These are phyloP conservation scores for Annulohypoxylon truncatum DNA, from an alignment of 2,329 filamentous ascomycete species.

Conservation along the genomic window DNA sequence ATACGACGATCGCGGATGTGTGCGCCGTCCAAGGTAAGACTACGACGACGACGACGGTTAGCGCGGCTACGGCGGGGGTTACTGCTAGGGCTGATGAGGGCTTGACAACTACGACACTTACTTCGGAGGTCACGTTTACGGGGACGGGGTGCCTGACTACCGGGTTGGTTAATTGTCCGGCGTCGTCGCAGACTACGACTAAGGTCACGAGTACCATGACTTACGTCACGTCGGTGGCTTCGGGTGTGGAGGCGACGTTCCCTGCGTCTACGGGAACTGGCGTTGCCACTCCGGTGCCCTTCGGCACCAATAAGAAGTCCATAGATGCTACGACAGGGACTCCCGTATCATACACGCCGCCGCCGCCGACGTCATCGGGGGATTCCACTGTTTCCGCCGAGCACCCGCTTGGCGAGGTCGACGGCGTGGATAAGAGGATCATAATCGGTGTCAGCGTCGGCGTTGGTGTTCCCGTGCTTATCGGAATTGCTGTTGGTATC, in stretches of 20 bases:
- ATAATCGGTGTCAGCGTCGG: conserved; percentile 63
- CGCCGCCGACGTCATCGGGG: conserved; percentile 42
- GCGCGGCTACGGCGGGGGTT: conserved; percentile 34
- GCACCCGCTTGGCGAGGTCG: conserved; percentile 37
- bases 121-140: conserved; percentile 55
- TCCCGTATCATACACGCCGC: conserved; percentile 58
- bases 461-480: conserved; percentile 55
- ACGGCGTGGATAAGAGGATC: conserved; percentile 56
- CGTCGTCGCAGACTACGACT: conserved; percentile 59
- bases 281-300: conserved; percentile 53
- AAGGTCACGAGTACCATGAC: conserved; percentile 55
- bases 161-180: conserved; percentile 61
- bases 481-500: conserved; percentile 46
- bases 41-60: conserved; percentile 28
- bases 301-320: conserved; percentile 55
- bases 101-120: conserved; percentile 56
- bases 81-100: conserved; percentile 44
- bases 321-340: conserved; percentile 56
- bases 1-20: conserved; percentile 59
- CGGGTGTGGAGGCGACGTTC: conserved; percentile 55
- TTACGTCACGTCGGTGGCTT: conserved; percentile 54
- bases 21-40: conserved; percentile 54
- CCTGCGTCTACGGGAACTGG: conserved; percentile 51
- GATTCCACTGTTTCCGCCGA: conserved; percentile 38
- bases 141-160: conserved; percentile 58